Evolutionary conservation across 1,139 yeast species (phyloP).

Genomic region (Suhomyces terraborum): DNA sequence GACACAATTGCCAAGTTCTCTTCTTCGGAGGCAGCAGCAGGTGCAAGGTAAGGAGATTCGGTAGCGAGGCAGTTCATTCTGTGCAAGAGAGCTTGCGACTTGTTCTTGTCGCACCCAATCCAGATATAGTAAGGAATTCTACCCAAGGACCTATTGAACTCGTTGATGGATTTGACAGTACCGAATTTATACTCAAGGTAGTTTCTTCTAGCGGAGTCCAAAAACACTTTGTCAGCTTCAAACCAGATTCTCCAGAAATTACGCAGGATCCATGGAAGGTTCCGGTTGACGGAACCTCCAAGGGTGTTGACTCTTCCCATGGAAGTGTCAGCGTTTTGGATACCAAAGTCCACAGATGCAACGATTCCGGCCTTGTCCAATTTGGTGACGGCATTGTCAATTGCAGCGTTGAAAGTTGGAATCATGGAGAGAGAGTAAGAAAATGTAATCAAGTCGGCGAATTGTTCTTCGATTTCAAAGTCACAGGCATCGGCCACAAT

Average conservation of each 20-base stretch:
- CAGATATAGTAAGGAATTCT: constrained; percentile 80
- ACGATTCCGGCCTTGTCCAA: constrained; percentile 60
- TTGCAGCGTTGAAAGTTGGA: constrained; percentile 78
- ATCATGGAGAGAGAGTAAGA: constrained; percentile 84
- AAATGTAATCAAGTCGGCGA: constrained; percentile 67
- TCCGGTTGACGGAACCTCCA: constrained; percentile 71
- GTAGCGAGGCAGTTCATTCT: constrained; percentile 74
- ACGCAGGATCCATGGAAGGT: constrained; percentile 73
- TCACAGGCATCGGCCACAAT: constrained; percentile 76
- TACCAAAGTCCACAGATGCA: constrained; percentile 79
- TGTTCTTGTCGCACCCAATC: constrained; percentile 75
- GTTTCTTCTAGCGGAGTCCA: constrained; percentile 80
- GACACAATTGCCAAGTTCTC: constrained; percentile 28
- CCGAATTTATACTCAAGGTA: constrained; percentile 81
- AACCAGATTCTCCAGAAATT: constrained; percentile 89
- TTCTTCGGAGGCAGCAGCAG: constrained; percentile 51
- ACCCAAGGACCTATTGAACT: constrained; percentile 64
- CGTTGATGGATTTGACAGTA: constrained; percentile 70
- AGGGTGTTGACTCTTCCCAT: constrained; percentile 73
- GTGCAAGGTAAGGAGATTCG: constrained; percentile 79
- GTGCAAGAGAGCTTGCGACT: constrained; percentile 59
- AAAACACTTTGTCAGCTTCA: constrained; percentile 77
- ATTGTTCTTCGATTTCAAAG: constrained; percentile 50
- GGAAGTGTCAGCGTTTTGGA: constrained; percentile 64
- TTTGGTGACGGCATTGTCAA: constrained; percentile 62